Evolutionary conservation across 805 yeast species (phyloP).

Genomic region (Lipomyces sp.): DNA sequence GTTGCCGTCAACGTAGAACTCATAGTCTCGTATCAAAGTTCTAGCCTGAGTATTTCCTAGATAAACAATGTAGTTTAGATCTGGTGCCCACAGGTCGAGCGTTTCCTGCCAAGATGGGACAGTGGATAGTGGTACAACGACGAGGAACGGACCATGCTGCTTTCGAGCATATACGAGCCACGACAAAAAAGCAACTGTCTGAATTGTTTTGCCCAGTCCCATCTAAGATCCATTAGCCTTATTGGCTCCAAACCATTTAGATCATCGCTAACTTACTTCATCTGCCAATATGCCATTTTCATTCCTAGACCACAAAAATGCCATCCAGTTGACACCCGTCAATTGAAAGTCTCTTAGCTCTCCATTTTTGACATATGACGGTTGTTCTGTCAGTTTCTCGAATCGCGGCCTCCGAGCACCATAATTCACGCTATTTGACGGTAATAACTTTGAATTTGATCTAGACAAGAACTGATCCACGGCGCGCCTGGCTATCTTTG

Average conservation of each 20-base stretch:
- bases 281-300: conserved; percentile 98
- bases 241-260: not conserved
- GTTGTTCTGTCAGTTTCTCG: conserved; percentile 85
- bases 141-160: conserved; percentile 96
- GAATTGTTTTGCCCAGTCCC: conserved; percentile 98
- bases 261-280: conserved; percentile 51
- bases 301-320: conserved; percentile 95
- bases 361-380: conserved; percentile 86
- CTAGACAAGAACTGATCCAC: conserved; percentile 84
- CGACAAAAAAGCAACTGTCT: conserved; percentile 89
- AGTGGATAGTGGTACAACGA: conserved; percentile 94
- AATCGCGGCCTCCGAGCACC: conserved; percentile 78
- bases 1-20: conserved; percentile 67
- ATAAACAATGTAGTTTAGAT: conserved; percentile 87
- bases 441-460: conserved; percentile 80
- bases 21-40: conserved; percentile 78
- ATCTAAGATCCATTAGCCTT: conserved; percentile 49
- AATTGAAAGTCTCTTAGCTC: conserved; percentile 95
- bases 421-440: conserved; percentile 77
- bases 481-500: conserved; percentile 78
- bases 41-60: conserved; percentile 91
- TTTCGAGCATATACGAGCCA: conserved; percentile 95
- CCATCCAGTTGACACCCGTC: conserved; percentile 99
- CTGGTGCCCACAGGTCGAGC: conserved; percentile 97
- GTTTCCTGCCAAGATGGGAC: conserved; percentile 99